Base-by-base conservation (phyloP, 495 filamentous ascomycete genomes). In the Massariosphaeria phaeospora region DNA sequence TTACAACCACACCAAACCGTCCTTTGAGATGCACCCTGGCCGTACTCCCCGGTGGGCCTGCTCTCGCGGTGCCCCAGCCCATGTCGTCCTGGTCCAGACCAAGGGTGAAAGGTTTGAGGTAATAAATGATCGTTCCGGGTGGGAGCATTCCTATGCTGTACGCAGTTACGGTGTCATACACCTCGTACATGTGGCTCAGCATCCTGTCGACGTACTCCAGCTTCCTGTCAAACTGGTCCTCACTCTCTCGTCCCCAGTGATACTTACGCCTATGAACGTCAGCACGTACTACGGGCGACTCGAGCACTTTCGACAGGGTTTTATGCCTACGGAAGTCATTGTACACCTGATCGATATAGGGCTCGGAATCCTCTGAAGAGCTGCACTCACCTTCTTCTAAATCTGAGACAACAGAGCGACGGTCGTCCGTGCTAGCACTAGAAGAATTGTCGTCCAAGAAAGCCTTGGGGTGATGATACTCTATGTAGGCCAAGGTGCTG, bases 41-140 rank as follows among this genome's bases (percentile, higher is more conserved):
- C 26, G n/a, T 38, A 24, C 21, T 36, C 13, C 17, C 25, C 5
- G 1, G 23, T 12, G 43, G 34, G 15, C 52, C 52, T 12, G 48
- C 24, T 13, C 23, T 11, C 30, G 40, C 35, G 12, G 17, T 30
- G 18, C 23, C 21, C 6, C 29, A 13, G 17, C 51, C 40, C 21
- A 11, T 5, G 10, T 25, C 10, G 7, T 15, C 1, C 18, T 46
- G 41, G 13, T 36, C 27, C 18, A 33, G 30, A 8, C 40, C 39
- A 1, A 45, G 23, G 2, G 36, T 3, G 39, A 47, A 58, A 17
- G 46, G 12, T 9, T 38, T 21, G 31, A 52, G 39, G 39, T 46
- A 58, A 25, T 58, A 58, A 13, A 58, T 30, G 29, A 58, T 58
- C 9, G 10, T 18, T 12, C 55, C 55, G 3, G 13, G 18, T 13